Conservation (phyloP, 139 green algal species). For the Auxenochlorella pyrenoidosa region DNA sequence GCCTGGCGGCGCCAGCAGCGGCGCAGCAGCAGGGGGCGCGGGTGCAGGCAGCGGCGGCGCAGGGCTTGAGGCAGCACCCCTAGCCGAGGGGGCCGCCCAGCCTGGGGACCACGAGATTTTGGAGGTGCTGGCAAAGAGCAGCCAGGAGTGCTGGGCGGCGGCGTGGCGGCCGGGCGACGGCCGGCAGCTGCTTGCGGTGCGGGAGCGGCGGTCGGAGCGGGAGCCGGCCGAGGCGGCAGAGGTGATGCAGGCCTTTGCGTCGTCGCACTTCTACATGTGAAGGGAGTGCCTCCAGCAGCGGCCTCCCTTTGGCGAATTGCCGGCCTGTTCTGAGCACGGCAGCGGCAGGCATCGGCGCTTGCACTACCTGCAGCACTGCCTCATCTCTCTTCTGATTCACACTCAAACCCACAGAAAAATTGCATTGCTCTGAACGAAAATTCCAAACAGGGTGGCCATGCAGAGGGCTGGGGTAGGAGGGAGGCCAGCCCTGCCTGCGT, state of each 20-base stretch:
- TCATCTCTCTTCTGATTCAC: too few relatives aligned
- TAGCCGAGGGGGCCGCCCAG: background rate
- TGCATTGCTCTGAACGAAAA: too few relatives aligned
- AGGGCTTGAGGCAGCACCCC: background rate
- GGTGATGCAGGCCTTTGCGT: slow-evolving; percentile 21
- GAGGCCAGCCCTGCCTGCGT: too few relatives aligned
- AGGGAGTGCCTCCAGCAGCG: background rate
- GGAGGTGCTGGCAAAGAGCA: slow-evolving; percentile 42
- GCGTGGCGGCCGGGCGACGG: background rate
- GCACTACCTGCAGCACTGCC: too few relatives aligned
- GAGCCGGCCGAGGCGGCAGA: slow-evolving; percentile 6
- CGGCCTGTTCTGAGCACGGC: too few relatives aligned
- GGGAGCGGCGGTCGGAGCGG: slow-evolving; percentile 39
- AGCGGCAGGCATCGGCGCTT: too few relatives aligned
- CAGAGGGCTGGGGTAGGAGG: background rate
- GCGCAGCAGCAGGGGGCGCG: background rate
- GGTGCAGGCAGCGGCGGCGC: background rate
- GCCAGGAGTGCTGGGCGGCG: slow-evolving; percentile 48
- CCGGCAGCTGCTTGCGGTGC: slow-evolving; percentile 33
- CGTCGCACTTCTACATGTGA: slow-evolving; percentile 4
- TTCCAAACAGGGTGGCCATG: too few relatives aligned
- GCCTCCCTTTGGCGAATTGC: too few relatives aligned
- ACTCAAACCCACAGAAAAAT: too few relatives aligned
- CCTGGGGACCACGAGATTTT: background rate
- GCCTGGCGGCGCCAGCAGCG: background rate